Conservation (phyloP, 2,329 filamentous ascomycete species). For the Stagonosporopsis tanaceti region DNA sequence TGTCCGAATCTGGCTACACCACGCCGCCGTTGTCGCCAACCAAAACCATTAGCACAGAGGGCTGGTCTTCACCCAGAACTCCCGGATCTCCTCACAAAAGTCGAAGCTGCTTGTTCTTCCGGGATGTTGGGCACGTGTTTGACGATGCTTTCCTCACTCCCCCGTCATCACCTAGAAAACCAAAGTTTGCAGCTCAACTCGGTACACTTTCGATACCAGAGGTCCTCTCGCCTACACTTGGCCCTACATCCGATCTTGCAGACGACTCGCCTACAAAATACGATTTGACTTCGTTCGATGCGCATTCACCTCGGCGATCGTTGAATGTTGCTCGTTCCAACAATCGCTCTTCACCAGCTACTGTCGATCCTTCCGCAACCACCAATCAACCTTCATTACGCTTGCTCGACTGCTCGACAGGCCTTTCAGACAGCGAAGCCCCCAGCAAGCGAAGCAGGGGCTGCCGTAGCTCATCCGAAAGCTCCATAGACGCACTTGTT, state of each 20-base stretch:
- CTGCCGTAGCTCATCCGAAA: constrained; percentile 20
- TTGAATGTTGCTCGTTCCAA: constrained; percentile 15
- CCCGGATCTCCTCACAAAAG: constrained; percentile 43
- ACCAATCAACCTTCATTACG: background rate
- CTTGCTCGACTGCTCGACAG: background rate
- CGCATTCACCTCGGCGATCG: constrained; percentile 3
- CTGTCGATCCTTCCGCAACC: background rate
- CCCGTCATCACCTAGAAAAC: constrained; percentile 38
- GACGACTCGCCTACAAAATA: constrained; percentile 25
- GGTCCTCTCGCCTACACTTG: constrained; percentile 14
- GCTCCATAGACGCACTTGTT: constrained; percentile 5
- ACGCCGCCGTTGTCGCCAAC: constrained; percentile 48
- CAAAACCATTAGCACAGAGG: constrained; percentile 45
- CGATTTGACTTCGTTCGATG: background rate
- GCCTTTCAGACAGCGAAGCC: background rate
- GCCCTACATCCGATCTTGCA: constrained; percentile 9
- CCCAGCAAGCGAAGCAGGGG: constrained; percentile 3
- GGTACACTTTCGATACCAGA: constrained; percentile 28
- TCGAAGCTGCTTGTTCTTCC: constrained; percentile 38
- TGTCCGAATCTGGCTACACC: constrained; percentile 27
- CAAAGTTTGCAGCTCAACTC: constrained; percentile 24
- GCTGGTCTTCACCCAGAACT: constrained; percentile 41
- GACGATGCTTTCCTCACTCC: constrained; percentile 24
- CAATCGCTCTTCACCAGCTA: constrained; percentile 19
- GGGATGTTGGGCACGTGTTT: constrained; percentile 19